Conservation (phyloP, 148 eudicot species). For the Rhododendron ovatum region DNA sequence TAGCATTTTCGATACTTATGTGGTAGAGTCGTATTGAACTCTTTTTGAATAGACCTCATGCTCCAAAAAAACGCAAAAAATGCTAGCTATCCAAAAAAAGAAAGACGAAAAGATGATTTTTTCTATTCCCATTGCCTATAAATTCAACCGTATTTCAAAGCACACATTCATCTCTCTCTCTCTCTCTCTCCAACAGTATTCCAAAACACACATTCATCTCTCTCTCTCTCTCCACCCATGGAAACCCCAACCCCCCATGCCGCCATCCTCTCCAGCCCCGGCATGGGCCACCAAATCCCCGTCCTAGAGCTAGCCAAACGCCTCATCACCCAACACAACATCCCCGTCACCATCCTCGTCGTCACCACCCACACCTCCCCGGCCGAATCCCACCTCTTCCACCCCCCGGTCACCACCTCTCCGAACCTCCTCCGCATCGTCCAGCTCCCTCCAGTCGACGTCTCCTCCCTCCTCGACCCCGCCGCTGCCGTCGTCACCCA, state of each 20-base stretch:
- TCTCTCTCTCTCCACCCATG: not conserved
- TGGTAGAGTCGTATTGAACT: too few species aligned
- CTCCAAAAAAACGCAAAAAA: too few species aligned
- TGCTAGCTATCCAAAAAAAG: too few species aligned
- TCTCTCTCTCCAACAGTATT: not conserved
- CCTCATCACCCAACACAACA: conserved; percentile 29
- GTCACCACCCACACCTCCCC: conserved; percentile 13
- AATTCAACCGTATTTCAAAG: not conserved
- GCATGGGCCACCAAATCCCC: conserved; percentile 55
- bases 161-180: not conserved
- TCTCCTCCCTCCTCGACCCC: conserved; percentile 7
- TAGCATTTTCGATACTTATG: too few species aligned
- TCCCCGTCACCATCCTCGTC: conserved; percentile 29
- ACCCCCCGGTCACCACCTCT: not conserved
- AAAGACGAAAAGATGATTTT: too few species aligned
- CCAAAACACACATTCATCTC: not conserved
- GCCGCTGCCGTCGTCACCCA: not conserved
- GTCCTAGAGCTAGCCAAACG: conserved; percentile 34
- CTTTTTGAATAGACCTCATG: too few species aligned
- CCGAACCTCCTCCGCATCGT: not conserved
- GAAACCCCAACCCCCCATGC: not conserved
- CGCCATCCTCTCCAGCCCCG: conserved; percentile 44
- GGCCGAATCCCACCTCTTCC: not conserved
- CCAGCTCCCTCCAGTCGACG: conserved; percentile 31
- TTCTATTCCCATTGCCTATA: not conserved